Evolutionary conservation across 805 yeast genomes (phyloP).

Genomic region (Cyberlindnera galapagoensis): DNA sequence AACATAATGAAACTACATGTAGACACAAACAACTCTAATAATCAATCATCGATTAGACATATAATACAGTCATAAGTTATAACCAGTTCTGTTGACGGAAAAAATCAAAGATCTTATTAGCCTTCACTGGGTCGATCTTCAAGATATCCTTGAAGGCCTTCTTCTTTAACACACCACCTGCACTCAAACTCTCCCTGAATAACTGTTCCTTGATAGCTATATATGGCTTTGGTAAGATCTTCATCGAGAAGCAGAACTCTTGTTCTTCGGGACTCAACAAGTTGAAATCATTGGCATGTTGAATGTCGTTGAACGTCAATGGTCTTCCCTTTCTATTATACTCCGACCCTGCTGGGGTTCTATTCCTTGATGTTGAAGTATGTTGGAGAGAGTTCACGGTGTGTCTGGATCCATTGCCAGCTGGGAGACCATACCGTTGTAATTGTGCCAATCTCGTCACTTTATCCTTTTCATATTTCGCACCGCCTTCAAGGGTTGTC

Average conservation of each 20-base stretch:
- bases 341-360: conserved; percentile 15
- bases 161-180: conserved; percentile 79
- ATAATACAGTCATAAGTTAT: no score
- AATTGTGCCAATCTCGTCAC: conserved; percentile 55
- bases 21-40: no score
- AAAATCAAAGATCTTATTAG: conserved; percentile 85
- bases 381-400: conserved; percentile 26
- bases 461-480: conserved; percentile 84
- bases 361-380: conserved; percentile 19
- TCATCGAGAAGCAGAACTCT: conserved; percentile 71
- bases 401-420: conserved; percentile 26
- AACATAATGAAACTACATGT: no score
- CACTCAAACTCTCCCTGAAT: conserved; percentile 78
- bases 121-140: conserved; percentile 81
- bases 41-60: no score
- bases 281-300: conserved; percentile 76
- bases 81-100: conserved; percentile 91
- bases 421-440: conserved; percentile 40
- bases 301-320: conserved; percentile 56
- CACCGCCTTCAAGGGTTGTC: conserved; percentile 75
- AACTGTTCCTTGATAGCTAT: conserved; percentile 85
- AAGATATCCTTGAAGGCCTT: conserved; percentile 79
- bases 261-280: conserved; percentile 85
- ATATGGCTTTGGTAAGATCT: conserved; percentile 90
- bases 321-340: conserved; percentile 33